Conservation (phyloP, 495 filamentous ascomycete genomes). For the Talaromyces trachyspermus region DNA sequence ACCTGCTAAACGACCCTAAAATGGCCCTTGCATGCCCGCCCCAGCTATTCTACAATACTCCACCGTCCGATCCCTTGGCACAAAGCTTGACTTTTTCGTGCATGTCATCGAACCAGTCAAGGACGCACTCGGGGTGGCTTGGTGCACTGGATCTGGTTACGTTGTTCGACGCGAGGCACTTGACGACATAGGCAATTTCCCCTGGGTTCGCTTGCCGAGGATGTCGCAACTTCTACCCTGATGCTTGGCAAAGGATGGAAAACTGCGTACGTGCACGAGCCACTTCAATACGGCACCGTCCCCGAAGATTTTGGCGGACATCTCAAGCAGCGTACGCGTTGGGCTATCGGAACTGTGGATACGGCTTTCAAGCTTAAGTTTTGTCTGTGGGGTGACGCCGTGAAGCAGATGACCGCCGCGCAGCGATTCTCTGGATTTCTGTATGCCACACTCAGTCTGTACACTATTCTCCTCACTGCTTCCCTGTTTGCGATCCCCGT, state of each 20-base stretch:
- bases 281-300: slow-evolving; percentile 44
- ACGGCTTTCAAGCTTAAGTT: slow-evolving; percentile 39
- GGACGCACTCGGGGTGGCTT: slow-evolving; percentile 38
- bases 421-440: slow-evolving; percentile 37
- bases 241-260: slow-evolving; percentile 45
- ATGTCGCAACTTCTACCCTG: slow-evolving; percentile 39
- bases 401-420: slow-evolving; percentile 25
- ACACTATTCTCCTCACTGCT: slow-evolving; percentile 33
- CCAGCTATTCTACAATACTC: slow-evolving; percentile 50
- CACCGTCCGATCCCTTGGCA: slow-evolving; percentile 39
- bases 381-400: slow-evolving; percentile 31
- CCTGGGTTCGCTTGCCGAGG: slow-evolving; percentile 42
- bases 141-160: slow-evolving; percentile 50
- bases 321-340: slow-evolving; percentile 46
- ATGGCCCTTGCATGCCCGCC: slow-evolving; percentile 46
- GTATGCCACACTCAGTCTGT: slow-evolving; percentile 36
- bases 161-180: slow-evolving; percentile 40
- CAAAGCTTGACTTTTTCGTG: slow-evolving; percentile 42
- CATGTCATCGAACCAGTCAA: slow-evolving; percentile 46
- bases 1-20: slow-evolving; percentile 38
- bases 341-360: slow-evolving; percentile 40
- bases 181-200: slow-evolving; percentile 46
- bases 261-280: slow-evolving; percentile 43
- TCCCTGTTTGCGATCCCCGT: slow-evolving; percentile 40
- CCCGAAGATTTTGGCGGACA: slow-evolving; percentile 41